Evolutionary conservation across 2,329 filamentous ascomycete genomes (phyloP), one percentile per base, ranked within the genome.

Genomic region (Pseudogymnoascus sp.): DNA sequence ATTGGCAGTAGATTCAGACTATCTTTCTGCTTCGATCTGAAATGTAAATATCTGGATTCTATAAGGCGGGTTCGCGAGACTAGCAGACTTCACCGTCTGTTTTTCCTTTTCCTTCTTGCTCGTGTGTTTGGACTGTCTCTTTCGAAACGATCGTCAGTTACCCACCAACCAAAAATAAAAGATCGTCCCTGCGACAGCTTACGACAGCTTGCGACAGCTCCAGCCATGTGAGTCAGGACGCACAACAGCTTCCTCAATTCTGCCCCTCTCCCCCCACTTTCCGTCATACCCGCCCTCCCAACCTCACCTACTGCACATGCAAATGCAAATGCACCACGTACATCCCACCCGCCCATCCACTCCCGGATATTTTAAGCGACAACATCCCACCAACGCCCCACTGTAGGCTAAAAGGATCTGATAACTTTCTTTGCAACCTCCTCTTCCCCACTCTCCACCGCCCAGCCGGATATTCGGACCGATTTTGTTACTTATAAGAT

Each of bases 251-350:
- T 14, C 12, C 41, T 47, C 41, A 30, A 12, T 22, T 4, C 25
- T 18, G 9, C 43, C n/a, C 41, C 25, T 14, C 20, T 6, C 14
- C 25, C 25, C 43, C 25, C 43, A 30, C 25, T 53, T 30, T 12
- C 25, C 43, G 43, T 9, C 25, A 53, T 30, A 53, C 43, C 43
- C 43, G 25, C n/a, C 18, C 20, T 20, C 18, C 6, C 22, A 50
- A 50, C 41, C 43, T 37, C 25, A 25, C 25, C 2, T 25, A 15
- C 9, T 7, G 57, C 35, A 59, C 43, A 43, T 58, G 25, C 20
- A 62, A 57, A 63, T 64, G 43, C 25, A 53, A 33, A 61, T 64
- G 43, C n/a, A 53, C 15, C 43, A 50, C 3, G n/a, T 15, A 1
- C n/a, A 53, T 53, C 25, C 25, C 43, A 53, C 25, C n/a, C 14